Evolutionary conservation across 2,329 filamentous ascomycete genomes (phyloP), one percentile per base, ranked within the genome.

Genomic region (Colletotrichum simmondsii): DNA sequence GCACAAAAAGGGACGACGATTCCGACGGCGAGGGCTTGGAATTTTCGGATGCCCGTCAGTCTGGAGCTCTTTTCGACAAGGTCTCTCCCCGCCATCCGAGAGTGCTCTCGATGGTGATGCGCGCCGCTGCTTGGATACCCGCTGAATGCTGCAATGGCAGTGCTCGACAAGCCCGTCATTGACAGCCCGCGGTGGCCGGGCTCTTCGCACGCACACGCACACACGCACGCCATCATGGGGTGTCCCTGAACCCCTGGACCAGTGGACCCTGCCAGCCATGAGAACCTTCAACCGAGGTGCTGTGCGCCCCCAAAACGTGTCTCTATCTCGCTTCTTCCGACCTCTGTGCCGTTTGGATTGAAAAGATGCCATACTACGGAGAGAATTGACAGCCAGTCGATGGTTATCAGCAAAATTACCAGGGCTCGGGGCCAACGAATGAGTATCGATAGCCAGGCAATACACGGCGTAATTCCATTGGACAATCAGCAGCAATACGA

Each of bases 111-210:
- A 19, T 59, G 28, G n/a, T 65, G 66, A 65, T 69, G 67, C 7
- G 26, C 62, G 22, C 62, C 32, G 62, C 24, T 16, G 19, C 52
- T 22, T 42, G 52, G 49, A 16, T 37, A 14, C 14, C 61, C 26
- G 32, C 26, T 30, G 52, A 42, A 24, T 65, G 56, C 68, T 63
- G 58, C 52, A 65, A 58, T 71, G 64, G 69, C 69, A 62, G 58
- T 42, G 35, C 24, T 58, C 19, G 42, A 35, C 46, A 54, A 16
- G 28, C 32, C 67, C 28, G n/a, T 37, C 58, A 52, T 37, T 42
- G 22, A 22, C 42, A 54, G 26, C 19, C 54, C 53, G 62, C 62
- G 28, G 62, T 56, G 62, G 22, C 32, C 30, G 46, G 30, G 30
- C 22, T 24, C 22, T 42, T 49, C 42, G 42, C 42, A 49, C 42